phyloP scores from a whole-genome alignment of 208 protist genomes.

The Trypanosoma congolense region DNA sequence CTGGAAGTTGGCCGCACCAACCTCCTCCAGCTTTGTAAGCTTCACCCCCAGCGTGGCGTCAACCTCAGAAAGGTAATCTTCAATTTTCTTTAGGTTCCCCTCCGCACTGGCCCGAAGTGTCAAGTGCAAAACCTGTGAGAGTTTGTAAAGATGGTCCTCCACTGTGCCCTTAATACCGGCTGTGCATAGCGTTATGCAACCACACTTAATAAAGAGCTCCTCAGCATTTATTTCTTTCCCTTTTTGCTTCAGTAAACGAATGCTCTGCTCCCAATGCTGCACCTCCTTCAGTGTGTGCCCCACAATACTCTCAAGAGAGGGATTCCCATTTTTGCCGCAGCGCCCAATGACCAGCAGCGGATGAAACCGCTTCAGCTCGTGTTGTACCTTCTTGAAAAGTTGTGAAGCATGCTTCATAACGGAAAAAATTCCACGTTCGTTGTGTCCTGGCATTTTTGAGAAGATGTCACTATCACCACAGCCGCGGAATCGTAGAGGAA shows the following conservation, averaged over 20 bases:
- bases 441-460: conserved; percentile 83
- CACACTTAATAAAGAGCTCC: conserved; percentile 91
- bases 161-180: conserved; percentile 90
- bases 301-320: conserved; percentile 87
- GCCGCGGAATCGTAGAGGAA: conserved; percentile 90
- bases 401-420: conserved; percentile 90
- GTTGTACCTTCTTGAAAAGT: conserved; percentile 86
- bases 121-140: conserved; percentile 83
- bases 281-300: conserved; percentile 83
- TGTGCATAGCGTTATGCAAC: conserved; percentile 93
- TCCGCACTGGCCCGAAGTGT: conserved; percentile 85
- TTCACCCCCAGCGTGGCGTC: conserved; percentile 66
- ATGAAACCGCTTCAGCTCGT: conserved; percentile 83
- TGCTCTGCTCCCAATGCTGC: conserved; percentile 94
- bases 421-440: conserved; percentile 80
- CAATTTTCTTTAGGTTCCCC: conserved; percentile 74
- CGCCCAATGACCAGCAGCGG: conserved; percentile 90
- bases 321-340: conserved; percentile 66
- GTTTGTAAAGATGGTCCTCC: conserved; percentile 89
- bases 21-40: conserved; percentile 93
- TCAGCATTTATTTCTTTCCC: conserved; percentile 92
- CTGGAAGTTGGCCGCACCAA: conserved; percentile 83
- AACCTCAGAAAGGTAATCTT: conserved; percentile 77
- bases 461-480: conserved; percentile 86
- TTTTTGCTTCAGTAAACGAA: conserved; percentile 93